Base-by-base conservation (phyloP, 2,329 filamentous ascomycete species). In the Aspergillus terreus region DNA sequence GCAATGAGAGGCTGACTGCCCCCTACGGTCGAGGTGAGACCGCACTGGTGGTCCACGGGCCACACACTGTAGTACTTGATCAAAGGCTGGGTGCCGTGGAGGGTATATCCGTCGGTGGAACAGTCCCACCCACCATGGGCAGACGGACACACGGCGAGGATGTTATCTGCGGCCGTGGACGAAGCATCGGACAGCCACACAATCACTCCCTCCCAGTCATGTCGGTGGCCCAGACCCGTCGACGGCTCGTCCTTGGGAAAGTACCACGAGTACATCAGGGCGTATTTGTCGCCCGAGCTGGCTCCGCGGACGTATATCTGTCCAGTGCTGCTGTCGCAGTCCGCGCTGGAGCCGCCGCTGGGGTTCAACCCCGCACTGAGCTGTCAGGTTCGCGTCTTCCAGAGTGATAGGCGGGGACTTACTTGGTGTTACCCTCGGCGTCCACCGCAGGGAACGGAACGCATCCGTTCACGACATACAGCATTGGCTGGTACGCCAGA, bases 371-470 rank as follows among this genome's bases (percentile, higher is more conserved):
- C 77, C 41, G 69, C 76, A 44, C 76, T 79, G 47, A 4, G 4
- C 15, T 3, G 15, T 51, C 15, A 53, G 19, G 35, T 33, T 33
- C 2, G 15, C 10, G 1, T 43, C 45, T 2, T 7, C 23, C 7
- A 1, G 5, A 21, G 0, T 10, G n/a, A 2, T 19, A 6, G 21
- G 23, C n/a, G 35, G 11, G 9, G 21, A 7, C 15, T 53, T 64
- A 84, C 82, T 76, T 73, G 14, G 79, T 84, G 58, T 85, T 75
- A 2, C 83, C 83, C 0, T 70, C 65, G 0, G 74, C 74, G 55
- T 86, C 79, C 1, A 86, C 82, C 1, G 78, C 82, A 0, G 82
- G 82, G 61, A 83, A 86, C 0, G 82, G 81, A 7, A 85, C 82
- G 55, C 83, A 86, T 43, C 83, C 82, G 58, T 81, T 80, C 15